A percentile compares a stretch with the other conserved stretches of the same genome.
phyloP scores from a whole-genome alignment of 177 flowering plant species.

The Tripterygium wilfordii region DNA sequence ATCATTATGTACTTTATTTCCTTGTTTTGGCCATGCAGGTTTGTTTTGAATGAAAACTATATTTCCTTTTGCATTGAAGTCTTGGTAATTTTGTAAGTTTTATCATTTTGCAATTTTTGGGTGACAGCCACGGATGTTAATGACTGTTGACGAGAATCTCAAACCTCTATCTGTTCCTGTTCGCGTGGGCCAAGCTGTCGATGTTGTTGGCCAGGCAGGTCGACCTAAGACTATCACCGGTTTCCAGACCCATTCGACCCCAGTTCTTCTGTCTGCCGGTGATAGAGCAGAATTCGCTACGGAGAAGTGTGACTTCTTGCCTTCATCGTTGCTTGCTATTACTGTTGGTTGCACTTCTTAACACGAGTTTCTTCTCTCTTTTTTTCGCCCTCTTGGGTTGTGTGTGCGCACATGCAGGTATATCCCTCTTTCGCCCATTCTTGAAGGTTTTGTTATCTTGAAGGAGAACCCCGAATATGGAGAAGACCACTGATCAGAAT shows the following conservation, averaged over 20 bases:
- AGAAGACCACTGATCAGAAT: slow-evolving; percentile 67
- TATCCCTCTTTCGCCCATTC: slow-evolving; percentile 78
- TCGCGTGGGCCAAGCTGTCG: slow-evolving; percentile 97
- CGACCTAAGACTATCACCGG: slow-evolving; percentile 97
- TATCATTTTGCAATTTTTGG: neutral
- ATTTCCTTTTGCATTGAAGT: neutral
- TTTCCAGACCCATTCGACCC: slow-evolving; percentile 95
- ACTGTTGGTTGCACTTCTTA: neutral
- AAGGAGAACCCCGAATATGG: slow-evolving; percentile 86
- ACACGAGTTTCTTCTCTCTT: neutral
- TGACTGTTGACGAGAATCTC: slow-evolving; percentile 87
- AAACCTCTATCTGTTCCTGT: slow-evolving; percentile 91
- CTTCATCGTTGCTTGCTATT: neutral
- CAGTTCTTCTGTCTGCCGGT: slow-evolving; percentile 94
- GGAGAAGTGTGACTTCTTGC: slow-evolving; percentile 52
- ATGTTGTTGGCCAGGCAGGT: slow-evolving; percentile 99
- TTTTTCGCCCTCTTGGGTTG: no score
- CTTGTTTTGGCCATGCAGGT: slow-evolving; percentile 97
- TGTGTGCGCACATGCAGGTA: no score
- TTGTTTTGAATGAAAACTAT: neutral
- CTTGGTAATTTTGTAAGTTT: neutral
- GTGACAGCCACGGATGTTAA: slow-evolving; percentile 87
- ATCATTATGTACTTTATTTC: slow-evolving; percentile 88
- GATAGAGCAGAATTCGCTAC: slow-evolving; percentile 98
- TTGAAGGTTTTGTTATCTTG: slow-evolving; percentile 91